Evolutionary conservation across 2,329 filamentous ascomycete genomes (phyloP), one percentile per base, ranked within the genome.

Genomic region (Fusarium verrucosum): DNA sequence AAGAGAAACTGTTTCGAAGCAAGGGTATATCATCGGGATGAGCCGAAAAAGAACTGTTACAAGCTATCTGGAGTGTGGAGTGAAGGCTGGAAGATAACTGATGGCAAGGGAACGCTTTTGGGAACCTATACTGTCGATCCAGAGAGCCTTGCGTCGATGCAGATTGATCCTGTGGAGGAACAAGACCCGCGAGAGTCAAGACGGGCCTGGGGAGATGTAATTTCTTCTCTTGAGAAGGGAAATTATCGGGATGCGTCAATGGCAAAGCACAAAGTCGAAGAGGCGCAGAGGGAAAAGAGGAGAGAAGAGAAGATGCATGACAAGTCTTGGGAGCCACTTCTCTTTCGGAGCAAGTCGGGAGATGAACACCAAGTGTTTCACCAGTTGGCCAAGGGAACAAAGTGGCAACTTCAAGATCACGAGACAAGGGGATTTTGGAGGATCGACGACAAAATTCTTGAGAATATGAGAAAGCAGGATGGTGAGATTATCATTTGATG

Each of bases 181-280:
- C 92, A 96, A 77, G 91, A 94, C 65, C 85, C 90, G 3, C 88
- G 92, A 72, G 93, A 97, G 79, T 91, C 90, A 10, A 85, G 92
- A 11, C 84, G 87, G 35, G 93, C 93, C 1, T 97, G 93, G 93
- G 81, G 81, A 28, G 89, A 89, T 62, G 92, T 97, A 4, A 89
- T 91, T 0, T 81, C 83, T 4, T 91, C 88, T 22, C 90, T 97
- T 55, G 77, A 81, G n/a, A 82, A 81, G 57, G 90, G 90, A 22
- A 89, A 97, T 72, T 90, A 94, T 84, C 87, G 92, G 53, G 80
- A 82, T 7, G 91, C 90, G 0, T 85, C 86, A 0, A 76, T 77
- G 1, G 89, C 93, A 72, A 97, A 97, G 80, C 86, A 85, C 9
- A 87, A 89, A 72, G 91, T 97, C 54, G 93, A 97, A 76, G 89